phyloP scores from a whole-genome alignment of 768 basidiomycete genomes.

The Boletus pseudo-olivaceus region DNA sequence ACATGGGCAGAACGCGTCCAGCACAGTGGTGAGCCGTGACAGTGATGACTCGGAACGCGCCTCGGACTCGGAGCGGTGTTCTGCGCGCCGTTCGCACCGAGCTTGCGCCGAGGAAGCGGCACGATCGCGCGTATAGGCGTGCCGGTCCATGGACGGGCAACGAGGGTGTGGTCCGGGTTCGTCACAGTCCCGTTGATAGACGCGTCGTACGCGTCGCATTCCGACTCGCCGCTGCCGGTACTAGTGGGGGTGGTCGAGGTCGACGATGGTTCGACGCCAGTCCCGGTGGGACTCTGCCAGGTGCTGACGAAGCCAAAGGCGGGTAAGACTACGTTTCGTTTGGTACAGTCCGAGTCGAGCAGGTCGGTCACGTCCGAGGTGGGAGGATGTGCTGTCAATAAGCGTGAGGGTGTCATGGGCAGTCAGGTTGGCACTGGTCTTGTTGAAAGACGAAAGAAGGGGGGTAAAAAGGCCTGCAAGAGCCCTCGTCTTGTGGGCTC shows the following conservation, averaged over 20 bases:
- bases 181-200: neutral
- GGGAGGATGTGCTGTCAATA: constrained; percentile 1
- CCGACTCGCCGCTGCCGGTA: neutral
- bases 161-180: neutral
- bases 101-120: constrained; percentile 17
- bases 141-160: constrained; percentile 14
- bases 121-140: constrained; percentile 23
- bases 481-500: neutral
- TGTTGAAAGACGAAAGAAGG: too few species aligned
- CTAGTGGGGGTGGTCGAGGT: neutral
- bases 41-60: neutral
- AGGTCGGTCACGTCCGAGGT: neutral
- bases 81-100: neutral
- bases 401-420: constrained; percentile 9
- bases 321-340: neutral
- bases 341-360: neutral
- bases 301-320: constrained; percentile 4
- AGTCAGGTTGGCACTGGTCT: too few species aligned
- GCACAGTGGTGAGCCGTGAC: neutral
- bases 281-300: neutral
- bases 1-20: neutral
- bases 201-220: neutral
- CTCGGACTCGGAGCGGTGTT: neutral
- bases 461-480: neutral
- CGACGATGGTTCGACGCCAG: neutral